Conservation (phyloP, 1,139 yeast genomes). For the Magnusiomyces tetraspermus region DNA sequence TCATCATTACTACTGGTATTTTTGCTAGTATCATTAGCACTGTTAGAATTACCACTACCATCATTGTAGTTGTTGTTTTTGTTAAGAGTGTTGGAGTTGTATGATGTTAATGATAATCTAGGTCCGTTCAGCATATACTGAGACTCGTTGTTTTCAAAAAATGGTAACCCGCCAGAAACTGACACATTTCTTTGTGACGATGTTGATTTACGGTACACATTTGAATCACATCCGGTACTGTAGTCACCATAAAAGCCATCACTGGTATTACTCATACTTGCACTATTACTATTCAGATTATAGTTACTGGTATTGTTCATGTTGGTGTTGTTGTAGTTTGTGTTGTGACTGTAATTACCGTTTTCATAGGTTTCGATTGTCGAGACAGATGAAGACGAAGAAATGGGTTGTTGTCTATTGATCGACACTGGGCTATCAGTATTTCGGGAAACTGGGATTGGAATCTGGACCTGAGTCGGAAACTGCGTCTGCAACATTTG, state of each 20-base stretch:
- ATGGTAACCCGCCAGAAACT: neutral
- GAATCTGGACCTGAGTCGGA: no score
- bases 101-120: neutral
- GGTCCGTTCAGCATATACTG: neutral
- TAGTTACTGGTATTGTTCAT: neutral
- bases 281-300: no score
- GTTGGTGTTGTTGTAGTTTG: neutral
- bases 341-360: neutral
- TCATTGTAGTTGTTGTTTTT: neutral
- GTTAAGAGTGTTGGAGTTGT: neutral
- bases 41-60: neutral
- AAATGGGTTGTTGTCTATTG: neutral
- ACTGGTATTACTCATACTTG: neutral
- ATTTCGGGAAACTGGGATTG: neutral
- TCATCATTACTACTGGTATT: neutral
- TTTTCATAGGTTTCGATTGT: neutral
- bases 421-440: neutral
- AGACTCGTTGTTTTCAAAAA: neutral
- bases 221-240: neutral
- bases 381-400: neutral
- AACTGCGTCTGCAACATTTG: neutral
- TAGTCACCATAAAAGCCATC: neutral
- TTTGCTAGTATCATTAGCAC: neutral
- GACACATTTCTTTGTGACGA: neutral
- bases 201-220: no score